Evolutionary conservation across 1,284 basidiomycete species (phyloP).

Genomic region (Rhodotorula mucilaginosa): DNA sequence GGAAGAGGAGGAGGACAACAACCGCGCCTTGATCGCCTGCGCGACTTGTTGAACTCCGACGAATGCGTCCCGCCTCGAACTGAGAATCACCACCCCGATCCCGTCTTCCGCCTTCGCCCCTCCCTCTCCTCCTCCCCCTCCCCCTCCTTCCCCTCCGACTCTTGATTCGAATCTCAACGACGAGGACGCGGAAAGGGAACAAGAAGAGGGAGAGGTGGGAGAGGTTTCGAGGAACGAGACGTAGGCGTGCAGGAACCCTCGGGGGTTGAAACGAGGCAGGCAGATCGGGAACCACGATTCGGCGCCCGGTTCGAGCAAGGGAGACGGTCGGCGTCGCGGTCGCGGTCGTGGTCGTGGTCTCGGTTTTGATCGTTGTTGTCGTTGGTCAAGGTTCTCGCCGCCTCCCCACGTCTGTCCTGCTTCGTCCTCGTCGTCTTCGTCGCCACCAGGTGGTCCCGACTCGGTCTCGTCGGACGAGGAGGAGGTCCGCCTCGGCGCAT

Average conservation of each 20-base stretch:
- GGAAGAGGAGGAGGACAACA: background rate
- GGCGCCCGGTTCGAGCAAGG: conserved; percentile 56
- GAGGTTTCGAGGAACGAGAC: conserved; percentile 63
- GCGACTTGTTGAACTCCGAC: conserved; percentile 63
- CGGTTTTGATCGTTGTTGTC: too few species aligned
- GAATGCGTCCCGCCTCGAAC: conserved; percentile 53
- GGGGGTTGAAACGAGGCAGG: conserved; percentile 87
- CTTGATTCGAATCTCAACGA: background rate
- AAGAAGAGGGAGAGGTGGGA: background rate
- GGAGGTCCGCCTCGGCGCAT: conserved; percentile 58
- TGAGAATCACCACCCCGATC: conserved; percentile 52
- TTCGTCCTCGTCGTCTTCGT: background rate
- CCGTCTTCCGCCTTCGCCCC: conserved; percentile 4
- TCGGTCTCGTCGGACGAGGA: background rate
- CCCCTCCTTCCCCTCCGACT: too few species aligned
- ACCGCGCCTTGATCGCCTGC: conserved; percentile 54
- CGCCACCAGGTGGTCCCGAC: background rate
- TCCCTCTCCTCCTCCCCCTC: background rate
- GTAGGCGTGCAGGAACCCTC: conserved; percentile 90
- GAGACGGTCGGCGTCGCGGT: conserved; percentile 46
- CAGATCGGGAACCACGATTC: conserved; percentile 94
- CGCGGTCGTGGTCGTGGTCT: too few species aligned
- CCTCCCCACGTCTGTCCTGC: background rate
- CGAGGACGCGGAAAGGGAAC: background rate
- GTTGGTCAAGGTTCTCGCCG: background rate